Evolutionary conservation across 2,329 filamentous ascomycete genomes (phyloP).

Genomic region (Tolypocladium endophyticum): DNA sequence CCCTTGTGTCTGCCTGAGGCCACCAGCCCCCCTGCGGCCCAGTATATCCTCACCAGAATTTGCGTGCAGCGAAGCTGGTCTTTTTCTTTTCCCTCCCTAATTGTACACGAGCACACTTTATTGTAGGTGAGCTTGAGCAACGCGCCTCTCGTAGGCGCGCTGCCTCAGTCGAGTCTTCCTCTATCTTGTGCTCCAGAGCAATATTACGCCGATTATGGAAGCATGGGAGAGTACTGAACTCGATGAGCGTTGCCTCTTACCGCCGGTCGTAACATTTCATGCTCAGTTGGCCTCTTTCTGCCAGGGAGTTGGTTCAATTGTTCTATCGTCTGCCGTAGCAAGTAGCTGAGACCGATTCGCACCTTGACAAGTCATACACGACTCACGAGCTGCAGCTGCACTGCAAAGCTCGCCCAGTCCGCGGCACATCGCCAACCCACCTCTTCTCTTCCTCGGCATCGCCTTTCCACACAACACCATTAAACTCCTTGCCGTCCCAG

Average conservation of each 20-base stretch:
- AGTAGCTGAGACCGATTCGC: background rate
- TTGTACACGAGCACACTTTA: slow-evolving; percentile 62
- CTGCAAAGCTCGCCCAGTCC: slow-evolving; percentile 69
- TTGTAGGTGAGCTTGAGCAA: slow-evolving; percentile 58
- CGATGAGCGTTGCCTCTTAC: slow-evolving; percentile 59
- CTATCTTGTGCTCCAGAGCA: slow-evolving; percentile 62
- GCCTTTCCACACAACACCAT: slow-evolving; percentile 39
- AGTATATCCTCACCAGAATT: slow-evolving; percentile 7
- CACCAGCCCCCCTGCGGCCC: slow-evolving; percentile 1
- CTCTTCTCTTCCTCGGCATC: slow-evolving; percentile 66
- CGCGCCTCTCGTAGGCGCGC: slow-evolving; percentile 20
- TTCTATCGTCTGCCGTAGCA: background rate
- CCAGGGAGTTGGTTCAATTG: background rate
- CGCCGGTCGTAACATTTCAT: slow-evolving; percentile 57
- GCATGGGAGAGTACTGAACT: slow-evolving; percentile 51
- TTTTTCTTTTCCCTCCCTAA: slow-evolving; percentile 31
- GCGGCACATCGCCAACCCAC: slow-evolving; percentile 79
- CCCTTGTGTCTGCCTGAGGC: slow-evolving; percentile 26
- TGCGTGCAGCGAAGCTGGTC: slow-evolving; percentile 6
- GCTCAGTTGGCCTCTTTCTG: background rate
- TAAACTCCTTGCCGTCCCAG: slow-evolving; percentile 48
- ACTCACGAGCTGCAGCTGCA: slow-evolving; percentile 84
- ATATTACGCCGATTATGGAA: slow-evolving; percentile 59
- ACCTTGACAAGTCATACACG: background rate
- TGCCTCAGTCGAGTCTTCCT: slow-evolving; percentile 54